Evolutionary conservation across 495 filamentous ascomycete genomes (phyloP), one percentile per base, ranked within the genome.

Genomic region (Symbiotaphrina buchneri): DNA sequence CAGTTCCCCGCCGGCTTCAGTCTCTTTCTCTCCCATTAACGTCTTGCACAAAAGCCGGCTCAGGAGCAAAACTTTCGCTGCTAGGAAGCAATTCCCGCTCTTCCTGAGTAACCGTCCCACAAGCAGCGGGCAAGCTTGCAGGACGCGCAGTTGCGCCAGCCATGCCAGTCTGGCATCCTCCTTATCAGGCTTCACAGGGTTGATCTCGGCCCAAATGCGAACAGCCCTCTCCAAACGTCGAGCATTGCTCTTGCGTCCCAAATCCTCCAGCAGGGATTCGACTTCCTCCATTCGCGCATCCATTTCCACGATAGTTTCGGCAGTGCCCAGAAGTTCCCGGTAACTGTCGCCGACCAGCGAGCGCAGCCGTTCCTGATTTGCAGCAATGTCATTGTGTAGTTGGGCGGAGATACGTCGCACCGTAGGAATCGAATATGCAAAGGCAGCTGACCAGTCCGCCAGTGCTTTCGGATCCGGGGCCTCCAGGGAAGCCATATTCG

Each of bases 281-380:
- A 81, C 74, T 10, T 61, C 45, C 30, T 74, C 62, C 51, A 87
- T 84, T 38, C 81, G 65, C 7, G 43, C 50, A 27, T 83, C 72
- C 84, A 97, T 94, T 29, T 68, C 60, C 18, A 94, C 71, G 42
- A 97, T 97, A 16, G 71, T 67, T 46, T 93, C 83, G 18, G 87
- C 87, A 0, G 90, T 94, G 28, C 77, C 78, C 13, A 97, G 69
- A 7, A 95, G 68, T 39, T 91, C 80, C 44, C 87, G 70, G 50
- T 97, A 97, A 47, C 79, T 75, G 34, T 65, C 78, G n/a, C 87
- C 90, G 42, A 95, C 87, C 36, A 91, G 71, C 28, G 75, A 75
- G 50, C 87, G 73, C 50, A 95, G 64, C 44, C 78, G 80, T 46
- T 80, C 73, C 43, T 75, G 74, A 52, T 85, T 92, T 53, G 76